These are phyloP conservation scores for Mycogone perniciosa DNA, from an alignment of 2,329 filamentous ascomycete genomes.

Conservation along the genomic window DNA sequence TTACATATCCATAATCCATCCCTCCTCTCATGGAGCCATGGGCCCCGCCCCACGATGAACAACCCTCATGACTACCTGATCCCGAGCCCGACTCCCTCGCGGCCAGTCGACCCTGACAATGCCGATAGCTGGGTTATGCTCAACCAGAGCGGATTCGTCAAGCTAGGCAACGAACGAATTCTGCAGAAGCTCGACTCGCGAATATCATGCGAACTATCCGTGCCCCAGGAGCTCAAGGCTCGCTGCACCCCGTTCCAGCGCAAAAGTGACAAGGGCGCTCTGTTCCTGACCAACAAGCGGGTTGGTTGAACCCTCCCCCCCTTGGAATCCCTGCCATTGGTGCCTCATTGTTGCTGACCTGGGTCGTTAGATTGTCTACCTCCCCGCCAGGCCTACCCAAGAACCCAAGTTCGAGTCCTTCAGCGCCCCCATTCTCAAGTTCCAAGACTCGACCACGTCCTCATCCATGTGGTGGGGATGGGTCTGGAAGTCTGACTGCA, in stretches of 20 bases:
- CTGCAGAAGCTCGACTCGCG: conserved; percentile 75
- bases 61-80: conserved; percentile 38
- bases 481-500: conserved; percentile 75
- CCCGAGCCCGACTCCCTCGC: conserved; percentile 27
- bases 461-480: conserved; percentile 91
- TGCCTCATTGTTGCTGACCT: neutral
- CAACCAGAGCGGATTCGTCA: conserved; percentile 70
- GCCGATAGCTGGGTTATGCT: conserved; percentile 83
- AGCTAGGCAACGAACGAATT: conserved; percentile 75
- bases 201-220: conserved; percentile 68
- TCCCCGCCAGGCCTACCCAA: conserved; percentile 63
- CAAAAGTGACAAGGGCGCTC: conserved; percentile 67
- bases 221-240: conserved; percentile 56
- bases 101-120: conserved; percentile 46
- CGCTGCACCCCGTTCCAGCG: conserved; percentile 58
- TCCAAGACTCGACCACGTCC: conserved; percentile 73
- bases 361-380: conserved; percentile 67
- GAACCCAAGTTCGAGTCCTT: conserved; percentile 70
- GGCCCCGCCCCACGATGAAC: conserved; percentile 32
- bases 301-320: conserved; percentile 42
- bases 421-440: conserved; percentile 78
- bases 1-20: neutral
- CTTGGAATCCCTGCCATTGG: neutral
- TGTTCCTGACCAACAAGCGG: conserved; percentile 79
- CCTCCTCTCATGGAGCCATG: conserved; percentile 25